Conservation (phyloP, 176 grass and related monocot genomes). For the Carex littledalei region DNA sequence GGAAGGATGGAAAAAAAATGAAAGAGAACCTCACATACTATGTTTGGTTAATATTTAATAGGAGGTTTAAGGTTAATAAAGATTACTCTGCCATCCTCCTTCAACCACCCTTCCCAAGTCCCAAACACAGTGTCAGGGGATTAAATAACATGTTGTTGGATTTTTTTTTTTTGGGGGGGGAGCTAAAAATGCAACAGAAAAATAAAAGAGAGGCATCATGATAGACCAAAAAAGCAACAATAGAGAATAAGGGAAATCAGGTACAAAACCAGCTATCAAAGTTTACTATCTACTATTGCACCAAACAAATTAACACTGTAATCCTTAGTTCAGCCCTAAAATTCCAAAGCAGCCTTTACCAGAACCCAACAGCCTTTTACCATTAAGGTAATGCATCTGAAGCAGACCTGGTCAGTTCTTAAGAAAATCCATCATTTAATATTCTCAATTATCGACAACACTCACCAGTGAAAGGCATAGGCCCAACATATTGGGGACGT, state of each 20-base stretch:
- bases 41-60: not conserved
- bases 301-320: not conserved
- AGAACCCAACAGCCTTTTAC: not conserved
- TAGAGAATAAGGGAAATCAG: not conserved
- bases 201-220: not conserved
- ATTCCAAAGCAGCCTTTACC: not conserved
- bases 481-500: constrained; percentile 35
- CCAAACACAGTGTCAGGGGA: not conserved
- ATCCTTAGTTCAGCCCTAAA: not conserved
- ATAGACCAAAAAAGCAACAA: not conserved
- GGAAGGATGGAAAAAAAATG: not conserved
- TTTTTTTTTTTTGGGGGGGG: not conserved
- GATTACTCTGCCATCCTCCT: not conserved
- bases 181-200: too few species aligned
- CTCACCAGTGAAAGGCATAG: constrained; percentile 64
- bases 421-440: constrained; percentile 16
- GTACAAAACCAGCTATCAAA: not conserved
- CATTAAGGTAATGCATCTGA: constrained; percentile 21
- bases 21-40: not conserved
- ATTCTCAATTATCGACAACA: constrained; percentile 4
- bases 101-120: not conserved
- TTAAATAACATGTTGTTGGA: not conserved
- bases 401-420: not conserved
- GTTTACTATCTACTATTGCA: not conserved
- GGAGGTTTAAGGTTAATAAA: not conserved